Evolutionary conservation across 495 filamentous ascomycete genomes (phyloP).

Genomic region (Evernia prunastri): DNA sequence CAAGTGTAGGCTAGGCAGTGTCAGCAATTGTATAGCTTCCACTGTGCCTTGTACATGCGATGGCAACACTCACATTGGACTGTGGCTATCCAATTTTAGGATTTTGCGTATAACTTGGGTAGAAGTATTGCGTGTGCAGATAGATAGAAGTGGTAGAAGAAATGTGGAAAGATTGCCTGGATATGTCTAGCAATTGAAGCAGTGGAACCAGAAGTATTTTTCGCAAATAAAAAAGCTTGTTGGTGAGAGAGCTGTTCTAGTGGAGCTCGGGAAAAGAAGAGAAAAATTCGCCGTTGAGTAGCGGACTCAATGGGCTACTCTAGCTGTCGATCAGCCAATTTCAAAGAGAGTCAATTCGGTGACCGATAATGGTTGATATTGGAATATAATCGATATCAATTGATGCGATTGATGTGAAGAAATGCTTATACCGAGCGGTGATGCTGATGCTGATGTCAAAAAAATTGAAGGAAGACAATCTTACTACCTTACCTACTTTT

Average conservation of each 20-base stretch:
- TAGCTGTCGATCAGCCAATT: neutral
- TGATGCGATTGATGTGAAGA: too few relatives aligned
- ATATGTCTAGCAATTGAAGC: neutral
- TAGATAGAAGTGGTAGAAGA: neutral
- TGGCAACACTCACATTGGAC: neutral
- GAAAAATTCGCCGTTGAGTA: neutral
- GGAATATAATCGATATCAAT: neutral
- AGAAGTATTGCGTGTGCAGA: neutral
- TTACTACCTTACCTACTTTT: neutral
- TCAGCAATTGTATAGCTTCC: conserved; percentile 2
- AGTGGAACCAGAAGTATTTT: neutral
- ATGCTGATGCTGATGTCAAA: neutral
- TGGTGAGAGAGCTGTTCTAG: neutral
- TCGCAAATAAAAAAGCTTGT: neutral
- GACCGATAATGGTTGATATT: neutral
- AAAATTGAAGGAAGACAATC: neutral
- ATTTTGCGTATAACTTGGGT: neutral
- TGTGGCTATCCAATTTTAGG: conserved; percentile 6
- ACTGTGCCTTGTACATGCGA: neutral
- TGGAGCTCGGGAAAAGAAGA: neutral
- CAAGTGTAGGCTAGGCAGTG: neutral
- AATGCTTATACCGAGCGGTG: neutral
- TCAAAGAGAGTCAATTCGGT: neutral
- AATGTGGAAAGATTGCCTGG: neutral
- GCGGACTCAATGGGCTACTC: neutral